Evolutionary conservation across 2,329 filamentous ascomycete species (phyloP).

Genomic region (Alternaria hordeiaustralica): DNA sequence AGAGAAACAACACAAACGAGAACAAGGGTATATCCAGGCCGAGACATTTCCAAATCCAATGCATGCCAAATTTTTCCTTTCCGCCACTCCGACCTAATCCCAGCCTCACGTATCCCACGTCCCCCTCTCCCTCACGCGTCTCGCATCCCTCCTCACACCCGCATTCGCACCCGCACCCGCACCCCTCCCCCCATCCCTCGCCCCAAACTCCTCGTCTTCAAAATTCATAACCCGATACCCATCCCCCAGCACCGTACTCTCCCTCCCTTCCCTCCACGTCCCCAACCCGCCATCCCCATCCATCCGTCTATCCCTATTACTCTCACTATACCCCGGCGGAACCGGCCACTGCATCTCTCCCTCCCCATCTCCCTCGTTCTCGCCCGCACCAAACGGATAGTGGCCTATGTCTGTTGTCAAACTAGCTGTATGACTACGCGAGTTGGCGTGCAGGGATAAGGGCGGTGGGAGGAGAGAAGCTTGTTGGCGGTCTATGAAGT

Average conservation of each 20-base stretch:
- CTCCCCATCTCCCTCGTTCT: slow-evolving; percentile 11
- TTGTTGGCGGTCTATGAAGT: not conserved
- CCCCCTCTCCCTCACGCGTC: slow-evolving; percentile 15
- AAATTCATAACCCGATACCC: not conserved
- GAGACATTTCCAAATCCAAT: not conserved
- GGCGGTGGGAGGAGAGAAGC: slow-evolving; percentile 7
- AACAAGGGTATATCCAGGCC: not conserved
- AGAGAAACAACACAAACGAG: not conserved
- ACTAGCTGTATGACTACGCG: slow-evolving; percentile 16
- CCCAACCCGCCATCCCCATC: not conserved
- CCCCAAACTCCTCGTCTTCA: not conserved
- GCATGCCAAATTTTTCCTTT: not conserved
- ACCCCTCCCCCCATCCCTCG: not conserved
- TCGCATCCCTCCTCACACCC: slow-evolving; percentile 7
- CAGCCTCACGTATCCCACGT: not conserved
- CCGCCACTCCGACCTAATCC: not conserved
- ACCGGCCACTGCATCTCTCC: slow-evolving; percentile 27
- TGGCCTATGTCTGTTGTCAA: slow-evolving; percentile 18
- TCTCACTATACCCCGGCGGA: slow-evolving; percentile 24
- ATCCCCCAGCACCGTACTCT: slow-evolving; percentile 12
- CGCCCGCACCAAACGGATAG: slow-evolving; percentile 20
- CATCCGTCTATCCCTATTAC: slow-evolving; percentile 5
- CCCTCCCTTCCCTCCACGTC: slow-evolving; percentile 4
- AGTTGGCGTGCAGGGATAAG: not conserved
- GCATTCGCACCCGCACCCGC: not conserved